These are phyloP conservation scores for Leishmania braziliensis DNA, from an alignment of 208 protist genomes.

Conservation along the genomic window DNA sequence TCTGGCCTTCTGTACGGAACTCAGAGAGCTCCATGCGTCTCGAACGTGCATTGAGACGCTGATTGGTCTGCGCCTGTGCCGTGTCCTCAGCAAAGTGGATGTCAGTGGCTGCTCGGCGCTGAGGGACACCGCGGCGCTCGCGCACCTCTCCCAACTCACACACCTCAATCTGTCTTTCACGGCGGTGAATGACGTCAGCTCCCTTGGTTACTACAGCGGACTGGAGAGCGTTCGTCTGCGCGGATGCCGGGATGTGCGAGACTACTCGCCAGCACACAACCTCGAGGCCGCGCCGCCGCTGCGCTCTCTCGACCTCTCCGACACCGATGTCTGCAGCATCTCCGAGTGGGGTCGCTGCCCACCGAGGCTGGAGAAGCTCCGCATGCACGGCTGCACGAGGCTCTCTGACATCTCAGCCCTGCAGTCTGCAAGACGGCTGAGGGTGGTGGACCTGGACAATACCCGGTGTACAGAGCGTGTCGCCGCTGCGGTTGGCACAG, in stretches of 20 bases:
- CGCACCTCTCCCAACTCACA: not conserved
- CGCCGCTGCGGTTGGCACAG: conserved; percentile 1
- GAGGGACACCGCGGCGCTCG: not conserved
- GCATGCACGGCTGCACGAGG: not conserved
- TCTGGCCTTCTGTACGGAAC: not conserved
- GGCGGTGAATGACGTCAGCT: not conserved
- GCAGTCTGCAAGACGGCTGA: not conserved
- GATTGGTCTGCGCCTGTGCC: conserved; percentile 4
- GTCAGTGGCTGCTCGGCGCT: not conserved
- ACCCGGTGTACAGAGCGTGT: not conserved
- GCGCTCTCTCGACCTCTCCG: conserved; percentile 2
- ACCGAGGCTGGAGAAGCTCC: not conserved
- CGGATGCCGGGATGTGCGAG: not conserved
- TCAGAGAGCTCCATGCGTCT: not conserved
- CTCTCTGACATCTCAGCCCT: too few species aligned
- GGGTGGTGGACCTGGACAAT: not conserved
- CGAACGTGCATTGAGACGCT: not conserved
- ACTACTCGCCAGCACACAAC: not conserved
- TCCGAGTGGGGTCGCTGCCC: conserved; percentile 1
- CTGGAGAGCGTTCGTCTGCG: conserved; percentile 1
- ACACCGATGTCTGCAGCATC: not conserved
- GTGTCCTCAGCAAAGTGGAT: not conserved
- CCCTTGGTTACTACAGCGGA: not conserved
- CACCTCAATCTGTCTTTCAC: conserved; percentile 1
- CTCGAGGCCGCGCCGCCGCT: not conserved